Conservation (phyloP, 805 yeast species). For the Wickerhamiella shivajii region DNA sequence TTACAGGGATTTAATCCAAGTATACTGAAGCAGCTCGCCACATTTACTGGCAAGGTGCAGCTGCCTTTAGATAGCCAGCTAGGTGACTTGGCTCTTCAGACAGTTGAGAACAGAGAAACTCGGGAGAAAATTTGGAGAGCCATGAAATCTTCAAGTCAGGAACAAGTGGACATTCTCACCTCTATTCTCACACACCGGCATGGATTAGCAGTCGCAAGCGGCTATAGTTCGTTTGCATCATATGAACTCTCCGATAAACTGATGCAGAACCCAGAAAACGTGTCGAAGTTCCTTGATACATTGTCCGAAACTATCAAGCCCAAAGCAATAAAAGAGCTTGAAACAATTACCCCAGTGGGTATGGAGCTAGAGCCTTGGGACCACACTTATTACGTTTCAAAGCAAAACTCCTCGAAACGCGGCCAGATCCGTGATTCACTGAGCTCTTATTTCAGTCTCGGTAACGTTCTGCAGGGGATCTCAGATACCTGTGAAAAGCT, state of each 20-base stretch:
- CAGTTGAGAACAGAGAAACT: conserved; percentile 39
- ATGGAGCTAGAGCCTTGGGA: conserved; percentile 73
- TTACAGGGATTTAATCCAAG: conserved; percentile 24
- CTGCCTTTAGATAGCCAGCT: conserved; percentile 49
- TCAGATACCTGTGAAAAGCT: conserved; percentile 52
- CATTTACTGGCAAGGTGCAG: conserved; percentile 26
- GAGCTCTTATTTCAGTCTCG: conserved; percentile 57
- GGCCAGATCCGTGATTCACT: conserved; percentile 27
- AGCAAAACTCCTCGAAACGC: conserved; percentile 19
- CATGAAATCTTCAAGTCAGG: conserved; percentile 46
- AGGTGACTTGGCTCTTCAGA: conserved; percentile 49
- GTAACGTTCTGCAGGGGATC: conserved; percentile 73
- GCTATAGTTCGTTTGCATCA: conserved; percentile 52
- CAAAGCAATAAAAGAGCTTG: conserved; percentile 46
- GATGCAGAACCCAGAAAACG: conserved; percentile 73
- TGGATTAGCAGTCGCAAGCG: conserved; percentile 56
- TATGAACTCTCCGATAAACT: conserved; percentile 80
- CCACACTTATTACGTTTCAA: conserved; percentile 48
- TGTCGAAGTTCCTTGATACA: conserved; percentile 48
- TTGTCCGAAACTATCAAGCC: conserved; percentile 38
- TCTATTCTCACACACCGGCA: conserved; percentile 51
- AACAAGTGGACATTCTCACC: conserved; percentile 47
- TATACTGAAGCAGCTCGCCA: conserved; percentile 18
- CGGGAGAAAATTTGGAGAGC: conserved; percentile 63
- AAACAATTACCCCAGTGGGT: conserved; percentile 31